Base-by-base conservation (phyloP, 23 red algal genomes). In the Gracilaria caudata region DNA sequence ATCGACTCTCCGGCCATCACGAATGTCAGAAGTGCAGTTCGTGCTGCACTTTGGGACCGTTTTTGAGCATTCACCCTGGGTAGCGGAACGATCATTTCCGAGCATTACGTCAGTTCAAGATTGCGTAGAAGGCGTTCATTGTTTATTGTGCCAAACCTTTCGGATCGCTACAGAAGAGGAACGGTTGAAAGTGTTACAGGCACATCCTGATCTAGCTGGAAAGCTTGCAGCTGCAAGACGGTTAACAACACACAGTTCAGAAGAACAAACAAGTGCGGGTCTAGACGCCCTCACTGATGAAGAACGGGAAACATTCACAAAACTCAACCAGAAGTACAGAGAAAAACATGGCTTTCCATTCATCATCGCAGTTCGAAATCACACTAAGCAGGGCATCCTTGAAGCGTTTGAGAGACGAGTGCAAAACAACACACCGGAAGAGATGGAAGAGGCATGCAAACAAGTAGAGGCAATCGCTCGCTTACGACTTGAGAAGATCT, bases 281-380 rank as follows among this genome's bases (percentile, higher is more conserved):
- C 24, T 75, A 29, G 40, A 46, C 38, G 70, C 70, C 10, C 70
- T 47, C 24, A 75, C 70, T 46, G 70, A 75, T 49, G 70, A 43
- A 43, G 38, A 75, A 47, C 20, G 38, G 19, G 7, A 75, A 33
- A 23, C 47, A 8, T 47, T 75, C 47, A 75, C 40, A 26, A 47
- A 3, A 26, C 40, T 75, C 4, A 75, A 75, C 47, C 39, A 75
- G 70, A 43, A 7, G 21, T 75, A 75, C 19, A 75, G 9, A 35
- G 66, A 73, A 39, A 75, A 43, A 40, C 38, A 75, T 25, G 39
- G 40, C 25, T 75, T 75, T 75, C 70, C 70, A 40, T 75, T 75
- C 33, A 75, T 75, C 70, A 75, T 75, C 21, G 70, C 70, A 3
- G 70, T 75, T 6, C 37, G 70, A 75, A 75, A 75, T 75, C 43